Evolutionary conservation across 139 green algal species (phyloP).

Genomic region (Chlorella ohadii): DNA sequence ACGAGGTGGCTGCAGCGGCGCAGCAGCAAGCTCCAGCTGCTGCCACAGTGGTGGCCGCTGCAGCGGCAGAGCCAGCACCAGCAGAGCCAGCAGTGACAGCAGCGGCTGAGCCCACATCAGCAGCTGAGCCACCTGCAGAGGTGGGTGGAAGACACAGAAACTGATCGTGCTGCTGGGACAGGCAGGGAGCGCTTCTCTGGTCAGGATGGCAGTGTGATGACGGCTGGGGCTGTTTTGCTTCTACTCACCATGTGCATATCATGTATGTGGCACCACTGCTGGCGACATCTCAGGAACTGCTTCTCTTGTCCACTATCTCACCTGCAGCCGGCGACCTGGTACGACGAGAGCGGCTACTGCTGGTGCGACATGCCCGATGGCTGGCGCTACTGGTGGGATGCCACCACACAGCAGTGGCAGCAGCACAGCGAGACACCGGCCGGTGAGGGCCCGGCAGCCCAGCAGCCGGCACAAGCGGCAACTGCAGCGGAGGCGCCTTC

Average conservation of each 20-base stretch:
- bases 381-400: slow-evolving; percentile 40
- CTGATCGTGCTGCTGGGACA: too few species aligned
- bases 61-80: not conserved
- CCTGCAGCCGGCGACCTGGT: slow-evolving; percentile 22
- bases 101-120: too few species aligned
- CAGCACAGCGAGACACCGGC: not conserved
- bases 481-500: not conserved
- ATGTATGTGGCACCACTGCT: too few species aligned
- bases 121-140: not conserved
- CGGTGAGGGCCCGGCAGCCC: not conserved
- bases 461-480: not conserved
- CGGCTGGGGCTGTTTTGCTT: too few species aligned
- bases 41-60: not conserved
- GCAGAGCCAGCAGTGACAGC: not conserved
- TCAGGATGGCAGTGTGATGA: not conserved
- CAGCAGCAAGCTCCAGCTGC: not conserved
- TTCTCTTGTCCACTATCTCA: too few species aligned
- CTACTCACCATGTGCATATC: too few species aligned
- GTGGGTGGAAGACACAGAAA: not conserved
- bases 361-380: slow-evolving; percentile 32
- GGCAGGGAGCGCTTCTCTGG: not conserved
- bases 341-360: slow-evolving; percentile 23
- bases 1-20: not conserved
- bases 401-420: slow-evolving; percentile 23
- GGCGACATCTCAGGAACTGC: not conserved